Conservation (phyloP, 2,329 filamentous ascomycete genomes). For the Aspergillus eucalypticola region DNA sequence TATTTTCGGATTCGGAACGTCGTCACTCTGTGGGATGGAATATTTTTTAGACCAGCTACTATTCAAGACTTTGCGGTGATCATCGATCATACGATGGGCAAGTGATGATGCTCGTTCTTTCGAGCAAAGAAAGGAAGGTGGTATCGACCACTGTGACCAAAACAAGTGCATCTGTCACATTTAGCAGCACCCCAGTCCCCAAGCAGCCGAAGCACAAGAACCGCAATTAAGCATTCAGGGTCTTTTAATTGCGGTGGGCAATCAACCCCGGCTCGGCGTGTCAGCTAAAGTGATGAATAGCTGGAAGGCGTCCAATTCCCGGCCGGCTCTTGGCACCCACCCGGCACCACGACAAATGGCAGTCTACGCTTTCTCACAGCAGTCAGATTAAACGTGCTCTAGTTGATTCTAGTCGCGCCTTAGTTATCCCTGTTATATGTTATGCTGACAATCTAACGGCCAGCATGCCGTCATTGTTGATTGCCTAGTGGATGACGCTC, state of each 20-base stretch:
- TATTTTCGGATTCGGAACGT: too few species aligned
- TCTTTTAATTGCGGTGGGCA: constrained; percentile 8
- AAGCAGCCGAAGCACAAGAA: background rate
- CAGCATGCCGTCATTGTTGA: background rate
- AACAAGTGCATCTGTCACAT: too few species aligned
- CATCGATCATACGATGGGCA: too few species aligned
- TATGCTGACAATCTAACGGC: background rate
- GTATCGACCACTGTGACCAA: too few species aligned
- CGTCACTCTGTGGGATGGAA: background rate
- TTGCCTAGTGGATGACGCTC: too few species aligned
- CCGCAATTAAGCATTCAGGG: constrained; percentile 8
- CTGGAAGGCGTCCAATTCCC: background rate
- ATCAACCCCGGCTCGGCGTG: constrained; percentile 2
- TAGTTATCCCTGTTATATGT: background rate
- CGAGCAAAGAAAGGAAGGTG: too few species aligned
- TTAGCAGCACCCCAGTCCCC: too few species aligned
- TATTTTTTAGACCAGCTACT: background rate
- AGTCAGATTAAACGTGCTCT: constrained; percentile 2
- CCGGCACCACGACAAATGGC: too few species aligned
- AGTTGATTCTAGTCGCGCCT: background rate
- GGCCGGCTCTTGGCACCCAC: background rate
- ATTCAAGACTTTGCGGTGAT: too few species aligned
- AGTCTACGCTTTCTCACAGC: background rate
- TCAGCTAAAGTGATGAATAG: background rate
- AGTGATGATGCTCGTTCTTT: too few species aligned